A percentile compares a stretch with the other conserved stretches of the same genome.
Conservation (phyloP, 73 alveolate species). For the Paramecium pentaurelia region DNA sequence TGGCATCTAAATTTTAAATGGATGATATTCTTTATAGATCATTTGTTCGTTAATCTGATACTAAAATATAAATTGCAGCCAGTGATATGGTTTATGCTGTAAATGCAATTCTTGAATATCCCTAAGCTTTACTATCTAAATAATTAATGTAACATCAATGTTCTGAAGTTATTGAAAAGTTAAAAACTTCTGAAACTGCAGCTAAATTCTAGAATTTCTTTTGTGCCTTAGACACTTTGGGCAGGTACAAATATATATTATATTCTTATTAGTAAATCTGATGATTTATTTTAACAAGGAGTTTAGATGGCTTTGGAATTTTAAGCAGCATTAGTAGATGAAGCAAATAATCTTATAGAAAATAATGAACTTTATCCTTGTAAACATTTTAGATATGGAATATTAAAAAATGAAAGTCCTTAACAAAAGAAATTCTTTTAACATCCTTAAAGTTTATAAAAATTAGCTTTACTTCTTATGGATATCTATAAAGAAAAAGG, state of each 20-base stretch:
- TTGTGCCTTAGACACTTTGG: constrained; percentile 35
- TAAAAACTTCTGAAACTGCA: neutral
- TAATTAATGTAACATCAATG: neutral
- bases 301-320: constrained; percentile 15
- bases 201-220: neutral
- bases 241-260: neutral
- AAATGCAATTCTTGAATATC: constrained; percentile 81
- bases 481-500: neutral
- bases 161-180: neutral
- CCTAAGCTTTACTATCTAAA: constrained; percentile 22
- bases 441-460: constrained; percentile 12
- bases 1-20: constrained; percentile 70
- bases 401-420: constrained; percentile 3
- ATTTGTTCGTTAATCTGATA: constrained; percentile 79
- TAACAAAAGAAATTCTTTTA: constrained; percentile 3
- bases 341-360: constrained; percentile 21
- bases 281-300: neutral
- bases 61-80: constrained; percentile 84
- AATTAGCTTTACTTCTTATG: constrained; percentile 20
- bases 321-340: neutral
- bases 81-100: constrained; percentile 85
- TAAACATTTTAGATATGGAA: constrained; percentile 27
- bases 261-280: constrained; percentile 2
- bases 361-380: constrained; percentile 27
- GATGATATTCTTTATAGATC: constrained; percentile 78